A percentile compares a stretch with the other conserved stretches of the same genome.
Conservation (phyloP, 2,329 filamentous ascomycete genomes). For the Aspergillus sp. region DNA sequence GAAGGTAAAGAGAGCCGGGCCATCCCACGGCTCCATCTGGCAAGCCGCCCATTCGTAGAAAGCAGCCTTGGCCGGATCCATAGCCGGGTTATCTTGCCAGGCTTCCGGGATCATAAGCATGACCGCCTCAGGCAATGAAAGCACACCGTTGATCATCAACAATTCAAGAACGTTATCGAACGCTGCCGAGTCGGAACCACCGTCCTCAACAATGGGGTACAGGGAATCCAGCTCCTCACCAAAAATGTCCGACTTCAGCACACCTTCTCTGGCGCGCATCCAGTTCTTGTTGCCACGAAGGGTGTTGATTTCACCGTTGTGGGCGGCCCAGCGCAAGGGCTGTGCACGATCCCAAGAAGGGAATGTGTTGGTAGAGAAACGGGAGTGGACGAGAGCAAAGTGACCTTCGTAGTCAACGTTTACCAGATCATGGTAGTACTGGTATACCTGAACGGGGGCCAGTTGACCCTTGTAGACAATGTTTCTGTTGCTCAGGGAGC, state of each 20-base stretch:
- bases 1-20: conserved; percentile 94
- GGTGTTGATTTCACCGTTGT: conserved; percentile 99
- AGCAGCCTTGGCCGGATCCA: conserved; percentile 93
- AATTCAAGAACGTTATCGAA: conserved; percentile 97
- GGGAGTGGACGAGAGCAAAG: conserved; percentile 94
- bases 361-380: conserved; percentile 98
- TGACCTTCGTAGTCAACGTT: conserved; percentile 97
- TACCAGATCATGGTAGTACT: conserved; percentile 96
- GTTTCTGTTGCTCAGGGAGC: conserved; percentile 95
- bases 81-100: conserved; percentile 89
- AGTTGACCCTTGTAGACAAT: conserved; percentile 99
- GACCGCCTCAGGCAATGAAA: conserved; percentile 91
- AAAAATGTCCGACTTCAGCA: conserved; percentile 90
- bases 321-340: conserved; percentile 92
- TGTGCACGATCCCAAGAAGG: conserved; percentile 98
- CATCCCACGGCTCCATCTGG: conserved; percentile 99
- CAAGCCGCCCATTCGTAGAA: conserved; percentile 99
- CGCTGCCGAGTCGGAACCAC: conserved; percentile 92
- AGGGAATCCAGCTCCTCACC: conserved; percentile 86
- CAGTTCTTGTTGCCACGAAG: conserved; percentile 98
- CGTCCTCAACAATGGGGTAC: conserved; percentile 94
- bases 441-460: conserved; percentile 91
- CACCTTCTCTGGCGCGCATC: conserved; percentile 96
- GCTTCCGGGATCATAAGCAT: conserved; percentile 99
- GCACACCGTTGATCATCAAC: conserved; percentile 90